Conservation (phyloP, 1,284 basidiomycete genomes). For the Ganoderma sinense region DNA sequence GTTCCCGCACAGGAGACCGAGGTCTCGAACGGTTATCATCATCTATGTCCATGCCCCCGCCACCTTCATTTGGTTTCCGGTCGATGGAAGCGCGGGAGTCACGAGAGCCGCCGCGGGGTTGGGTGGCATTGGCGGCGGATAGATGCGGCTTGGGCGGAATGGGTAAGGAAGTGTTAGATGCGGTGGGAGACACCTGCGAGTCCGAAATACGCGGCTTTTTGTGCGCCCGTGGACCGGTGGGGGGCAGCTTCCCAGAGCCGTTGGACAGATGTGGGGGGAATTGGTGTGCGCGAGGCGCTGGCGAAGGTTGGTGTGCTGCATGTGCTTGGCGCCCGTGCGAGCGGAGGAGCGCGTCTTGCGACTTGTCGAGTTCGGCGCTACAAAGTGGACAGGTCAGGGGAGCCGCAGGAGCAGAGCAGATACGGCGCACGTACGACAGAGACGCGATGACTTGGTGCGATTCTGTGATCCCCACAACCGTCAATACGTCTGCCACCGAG, state of each 20-base stretch:
- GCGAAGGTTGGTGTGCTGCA: conserved; percentile 47
- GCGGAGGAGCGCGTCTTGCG: conserved; percentile 64
- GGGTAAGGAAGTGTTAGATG: conserved; percentile 34
- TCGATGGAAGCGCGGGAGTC: conserved; percentile 50
- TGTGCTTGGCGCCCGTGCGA: conserved; percentile 46
- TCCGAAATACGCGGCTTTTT: conserved; percentile 79
- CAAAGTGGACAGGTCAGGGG: conserved; percentile 19
- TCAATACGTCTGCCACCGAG: conserved; percentile 11
- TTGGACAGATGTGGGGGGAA: conserved; percentile 37
- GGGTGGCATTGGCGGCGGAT: conserved; percentile 35
- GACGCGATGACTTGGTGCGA: conserved; percentile 75
- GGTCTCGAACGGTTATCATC: conserved; percentile 49
- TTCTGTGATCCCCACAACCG: conserved; percentile 50
- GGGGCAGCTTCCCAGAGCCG: conserved; percentile 60
- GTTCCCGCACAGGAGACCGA: conserved; percentile 42
- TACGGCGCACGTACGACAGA: conserved; percentile 65
- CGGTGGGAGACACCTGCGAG: conserved; percentile 50
- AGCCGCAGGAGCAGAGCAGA: neutral
- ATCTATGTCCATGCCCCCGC: conserved; percentile 64
- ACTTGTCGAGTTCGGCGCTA: conserved; percentile 72
- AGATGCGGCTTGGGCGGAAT: conserved; percentile 36
- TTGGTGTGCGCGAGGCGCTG: conserved; percentile 46
- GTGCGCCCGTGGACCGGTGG: conserved; percentile 79
- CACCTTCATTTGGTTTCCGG: conserved; percentile 30
- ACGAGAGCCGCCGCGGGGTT: conserved; percentile 38